Base-by-base conservation (phyloP, 2,329 filamentous ascomycete genomes). In the Alternaria sp. region DNA sequence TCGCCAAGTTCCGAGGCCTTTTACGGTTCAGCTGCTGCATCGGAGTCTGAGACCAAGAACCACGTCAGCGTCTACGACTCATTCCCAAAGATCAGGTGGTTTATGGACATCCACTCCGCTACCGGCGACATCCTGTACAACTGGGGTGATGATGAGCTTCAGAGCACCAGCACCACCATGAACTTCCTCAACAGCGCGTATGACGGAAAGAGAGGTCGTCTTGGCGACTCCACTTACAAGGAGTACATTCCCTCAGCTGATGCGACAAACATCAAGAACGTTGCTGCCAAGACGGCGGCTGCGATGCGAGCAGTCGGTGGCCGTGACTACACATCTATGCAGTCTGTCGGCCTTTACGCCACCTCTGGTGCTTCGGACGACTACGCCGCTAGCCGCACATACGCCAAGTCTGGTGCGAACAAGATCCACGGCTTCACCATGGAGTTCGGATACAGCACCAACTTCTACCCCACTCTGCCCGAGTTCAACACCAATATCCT, bases 51-150 rank as follows among this genome's bases (percentile, higher is more conserved):
- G 78, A 85, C 86, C 3, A 80, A 84, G 73, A 86, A 83, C 71
- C 81, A 87, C 61, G 84, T 83, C 61, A 87, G 84, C 78, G 74
- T 87, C 8, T 78, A 88, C 71, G 82, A 85, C 67, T 79, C 81
- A 26, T 85, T 84, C 75, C 74, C 79, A 51, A 82, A 82, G 47
- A 76, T 89, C 49, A 80, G 84, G 26, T 89, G 86, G 86, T 87
- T 87, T 73, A 77, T 88, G 63, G 87, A 89, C 66, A 80, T 89
- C 47, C 87, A 89, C 80, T 87, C 86, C 1, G 85, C 81, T 26
- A 80, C 82, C 0, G 85, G 84, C 3, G 79, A 83, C 30, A 79
- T 89, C 18, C 76, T 89, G 14, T 88, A 88, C 75, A 82, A 80
- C 58, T 89, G 87, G 87, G 87, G 87, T 21, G 84, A 86, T 65